These are phyloP conservation scores for Venturia pyrina DNA, from an alignment of 2,329 filamentous ascomycete species.

Conservation along the genomic window DNA sequence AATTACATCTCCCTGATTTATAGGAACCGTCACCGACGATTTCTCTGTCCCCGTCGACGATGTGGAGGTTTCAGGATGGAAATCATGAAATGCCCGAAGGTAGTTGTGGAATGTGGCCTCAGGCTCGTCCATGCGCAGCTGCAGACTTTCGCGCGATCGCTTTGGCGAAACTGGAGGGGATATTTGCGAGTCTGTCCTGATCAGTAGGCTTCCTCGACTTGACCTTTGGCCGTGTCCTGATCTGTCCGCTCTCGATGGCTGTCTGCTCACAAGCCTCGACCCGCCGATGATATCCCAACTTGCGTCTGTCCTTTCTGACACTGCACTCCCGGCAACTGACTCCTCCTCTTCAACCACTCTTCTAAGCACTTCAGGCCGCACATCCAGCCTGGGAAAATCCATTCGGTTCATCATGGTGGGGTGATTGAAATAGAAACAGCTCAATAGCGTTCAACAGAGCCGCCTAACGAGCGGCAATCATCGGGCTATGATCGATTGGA, in stretches of 20 bases:
- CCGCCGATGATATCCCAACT: not conserved
- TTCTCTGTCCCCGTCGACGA: constrained; percentile 66
- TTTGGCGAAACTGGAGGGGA: constrained; percentile 70
- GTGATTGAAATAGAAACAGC: not conserved
- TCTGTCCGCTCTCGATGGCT: not conserved
- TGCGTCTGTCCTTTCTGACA: not conserved
- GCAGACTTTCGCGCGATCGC: constrained; percentile 46
- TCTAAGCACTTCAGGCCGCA: not conserved
- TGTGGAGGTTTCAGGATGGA: constrained; percentile 63
- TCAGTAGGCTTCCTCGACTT: not conserved
- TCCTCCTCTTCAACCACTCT: constrained; percentile 6
- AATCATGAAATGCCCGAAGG: constrained; percentile 86
- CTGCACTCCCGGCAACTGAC: not conserved
- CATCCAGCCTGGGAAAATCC: not conserved
- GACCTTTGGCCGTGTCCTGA: not conserved
- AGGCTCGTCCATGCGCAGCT: constrained; percentile 29
- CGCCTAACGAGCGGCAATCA: not conserved
- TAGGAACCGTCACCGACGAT: constrained; percentile 61
- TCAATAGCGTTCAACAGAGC: not conserved
- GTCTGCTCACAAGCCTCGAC: not conserved
- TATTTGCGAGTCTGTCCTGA: constrained; percentile 41
- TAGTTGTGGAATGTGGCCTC: constrained; percentile 83
- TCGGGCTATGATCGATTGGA: not conserved
- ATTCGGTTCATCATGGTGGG: not conserved
- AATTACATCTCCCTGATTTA: constrained; percentile 86